These are phyloP conservation scores for Delonix regia DNA, from an alignment of 306 rosid genomes.

Conservation along the genomic window DNA sequence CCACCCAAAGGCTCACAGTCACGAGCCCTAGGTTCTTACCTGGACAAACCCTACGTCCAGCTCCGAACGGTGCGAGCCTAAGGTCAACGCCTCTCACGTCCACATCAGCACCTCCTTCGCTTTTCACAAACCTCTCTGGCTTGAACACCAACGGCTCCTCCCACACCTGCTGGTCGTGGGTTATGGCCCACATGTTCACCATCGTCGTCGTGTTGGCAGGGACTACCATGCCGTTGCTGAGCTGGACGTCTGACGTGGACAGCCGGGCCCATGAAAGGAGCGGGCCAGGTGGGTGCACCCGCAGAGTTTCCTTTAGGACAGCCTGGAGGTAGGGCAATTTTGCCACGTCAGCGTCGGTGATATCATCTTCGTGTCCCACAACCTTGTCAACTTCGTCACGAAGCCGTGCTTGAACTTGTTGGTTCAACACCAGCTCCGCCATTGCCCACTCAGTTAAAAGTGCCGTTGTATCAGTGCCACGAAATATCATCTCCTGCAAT, in stretches of 20 bases:
- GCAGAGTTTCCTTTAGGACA: slow-evolving; percentile 46
- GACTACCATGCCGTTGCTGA: slow-evolving; percentile 61
- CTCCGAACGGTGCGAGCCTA: slow-evolving; percentile 63
- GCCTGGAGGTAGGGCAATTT: slow-evolving; percentile 49
- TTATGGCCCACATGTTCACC: slow-evolving; percentile 64
- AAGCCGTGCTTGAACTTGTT: slow-evolving; percentile 41
- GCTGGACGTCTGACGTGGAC: slow-evolving; percentile 59
- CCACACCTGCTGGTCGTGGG: slow-evolving; percentile 51
- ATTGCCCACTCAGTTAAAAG: slow-evolving; percentile 55
- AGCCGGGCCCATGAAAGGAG: slow-evolving; percentile 63
- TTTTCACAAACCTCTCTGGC: slow-evolving; percentile 52
- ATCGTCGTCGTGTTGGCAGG: slow-evolving; percentile 50
- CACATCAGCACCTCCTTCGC: slow-evolving; percentile 50
- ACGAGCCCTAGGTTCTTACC: slow-evolving; percentile 52
- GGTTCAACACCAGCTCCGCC: slow-evolving; percentile 53
- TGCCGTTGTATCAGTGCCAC: slow-evolving; percentile 57
- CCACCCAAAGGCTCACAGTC: slow-evolving; percentile 58
- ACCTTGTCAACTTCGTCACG: slow-evolving; percentile 29
- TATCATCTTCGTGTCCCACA: slow-evolving; percentile 32
- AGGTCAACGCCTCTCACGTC: slow-evolving; percentile 55
- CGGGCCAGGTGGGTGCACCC: slow-evolving; percentile 59
- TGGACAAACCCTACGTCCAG: slow-evolving; percentile 64
- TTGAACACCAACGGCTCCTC: slow-evolving; percentile 39
- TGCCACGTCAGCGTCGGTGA: slow-evolving; percentile 42
- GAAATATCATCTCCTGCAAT: slow-evolving; percentile 58